Base-by-base conservation (phyloP, 2,329 filamentous ascomycete genomes). In the Elsinoe ampelina region DNA sequence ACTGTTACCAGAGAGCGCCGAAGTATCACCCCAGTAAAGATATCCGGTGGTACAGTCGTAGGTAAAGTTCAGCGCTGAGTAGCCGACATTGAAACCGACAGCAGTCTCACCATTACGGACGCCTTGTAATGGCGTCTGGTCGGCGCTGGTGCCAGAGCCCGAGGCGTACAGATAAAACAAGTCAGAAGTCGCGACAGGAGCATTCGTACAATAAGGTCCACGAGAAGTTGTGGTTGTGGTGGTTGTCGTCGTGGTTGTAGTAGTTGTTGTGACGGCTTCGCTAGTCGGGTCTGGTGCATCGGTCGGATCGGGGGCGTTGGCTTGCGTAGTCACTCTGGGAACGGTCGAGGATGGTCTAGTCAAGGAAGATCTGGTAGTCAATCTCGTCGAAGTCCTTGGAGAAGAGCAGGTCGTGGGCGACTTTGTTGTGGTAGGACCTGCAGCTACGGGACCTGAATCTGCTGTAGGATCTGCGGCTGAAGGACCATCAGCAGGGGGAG, bases 61-160 rank as follows among this genome's bases (percentile, higher is more conserved):
- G 1, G 42, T 57, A 17, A 57, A 57, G 11, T 48, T 57, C 4
- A 57, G 47, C 3, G 47, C 10, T 13, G 38, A 32, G 12, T 57
- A 57, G 5, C 55, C 55, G 15, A 57, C 55, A 13, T 34, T 52
- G 30, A 52, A 57, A 6, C 55, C 47, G 12, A 57, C 47, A 5
- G 42, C 45, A 12, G 55, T 57, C 7, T 48, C 42, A n/a, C 55
- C 55, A 15, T 54, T 57, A 6, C 32, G 32, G 3, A 57, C 17
- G 10, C 55, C 55, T 38, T 52, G 55, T 26, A 57, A 35, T 2
- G 55, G 55, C 4, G 45, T 57, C 8, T 50, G 35, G 17, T 57
- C 55, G 17, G 51, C 51, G 2, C 26, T 41, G 1, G 45, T 36
- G 22, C 45, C 36, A 13, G 55, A 50, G 0, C 55, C 55, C 7